Conservation (phyloP, 164 flowering plant species). For the Pachysandra terminalis region DNA sequence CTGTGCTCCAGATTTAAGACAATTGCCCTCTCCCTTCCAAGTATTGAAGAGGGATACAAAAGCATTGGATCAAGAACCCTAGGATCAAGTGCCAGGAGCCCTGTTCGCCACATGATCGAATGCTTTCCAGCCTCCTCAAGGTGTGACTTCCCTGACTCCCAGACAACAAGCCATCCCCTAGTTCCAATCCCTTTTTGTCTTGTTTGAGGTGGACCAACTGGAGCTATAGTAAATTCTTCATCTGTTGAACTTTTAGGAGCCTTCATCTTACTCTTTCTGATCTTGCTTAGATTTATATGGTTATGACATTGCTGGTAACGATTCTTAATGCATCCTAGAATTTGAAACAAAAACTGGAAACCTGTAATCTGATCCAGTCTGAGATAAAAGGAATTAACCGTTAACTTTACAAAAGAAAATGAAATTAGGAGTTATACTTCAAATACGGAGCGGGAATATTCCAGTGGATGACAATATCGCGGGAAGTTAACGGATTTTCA, state of each 20-base stretch:
- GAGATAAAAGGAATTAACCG: too few relatives aligned
- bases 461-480: too few relatives aligned
- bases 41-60: constrained; percentile 34
- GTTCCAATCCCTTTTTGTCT: constrained; percentile 26
- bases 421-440: too few relatives aligned
- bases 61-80: constrained; percentile 37
- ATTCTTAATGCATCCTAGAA: too few relatives aligned
- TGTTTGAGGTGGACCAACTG: constrained; percentile 2
- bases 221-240: constrained; percentile 10
- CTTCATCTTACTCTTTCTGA: neutral
- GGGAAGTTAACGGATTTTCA: too few relatives aligned
- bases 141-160: constrained; percentile 28
- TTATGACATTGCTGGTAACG: too few relatives aligned
- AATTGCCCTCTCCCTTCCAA: constrained; percentile 41
- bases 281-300: neutral
- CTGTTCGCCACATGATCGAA: constrained; percentile 34
- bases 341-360: too few relatives aligned
- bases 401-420: too few relatives aligned
- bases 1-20: constrained; percentile 42
- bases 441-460: too few relatives aligned
- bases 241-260: constrained; percentile 1
- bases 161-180: constrained; percentile 39
- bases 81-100: constrained; percentile 34
- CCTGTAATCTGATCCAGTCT: too few relatives aligned
- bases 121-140: constrained; percentile 35